Evolutionary conservation across 441 rosid genomes (phyloP), one percentile per base, ranked within the genome.

Genomic region (Erodium moschatum): DNA sequence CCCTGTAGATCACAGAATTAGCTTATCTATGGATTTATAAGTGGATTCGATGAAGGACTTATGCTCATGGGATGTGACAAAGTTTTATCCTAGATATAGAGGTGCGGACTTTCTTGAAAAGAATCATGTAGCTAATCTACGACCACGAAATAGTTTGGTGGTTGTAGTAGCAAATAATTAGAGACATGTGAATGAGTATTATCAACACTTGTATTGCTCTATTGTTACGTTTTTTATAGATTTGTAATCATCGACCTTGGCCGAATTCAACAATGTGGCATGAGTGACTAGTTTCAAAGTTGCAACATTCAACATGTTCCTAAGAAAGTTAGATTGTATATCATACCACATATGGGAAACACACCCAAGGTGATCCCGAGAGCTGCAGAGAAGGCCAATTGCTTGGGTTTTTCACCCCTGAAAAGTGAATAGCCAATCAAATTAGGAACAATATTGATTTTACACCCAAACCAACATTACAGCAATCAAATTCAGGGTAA

Each of bases 391-490:
- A 90, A 85, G 2, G 98, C 97, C 73, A 92, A 74, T 77, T 89
- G 94, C 84, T 81, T 89, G 7, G 98, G 98, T 75, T 92, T 96
- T 56, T 89, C 79, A 67, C 98, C 94, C 76, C 94, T 92, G 82
- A 29, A 12, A 71, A 71, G 50, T 66, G 44, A 18, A 71, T 69
- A 69, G 62, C 13, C 65, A 67, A 35, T 38, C 8, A 38, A 38
- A 16, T 40, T 13, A 73, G 44, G 44, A 38, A 38, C 44, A 16
- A 68, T 54, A 5, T 38, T 9, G 16, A 54, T 54, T 54, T 16
- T 16, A 20, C 42, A 40, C 27, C 0, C 63, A 56, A 64, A 64
- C 46, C 33, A 38, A 31, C 62, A 62, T 5, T 16, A 19, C 15
- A 54, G 9, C 21, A 6, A 54, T 8, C 61, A 15, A 16, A 15